These are phyloP conservation scores for Diospyros lotus DNA, from an alignment of 148 eudicot genomes.

Conservation along the genomic window DNA sequence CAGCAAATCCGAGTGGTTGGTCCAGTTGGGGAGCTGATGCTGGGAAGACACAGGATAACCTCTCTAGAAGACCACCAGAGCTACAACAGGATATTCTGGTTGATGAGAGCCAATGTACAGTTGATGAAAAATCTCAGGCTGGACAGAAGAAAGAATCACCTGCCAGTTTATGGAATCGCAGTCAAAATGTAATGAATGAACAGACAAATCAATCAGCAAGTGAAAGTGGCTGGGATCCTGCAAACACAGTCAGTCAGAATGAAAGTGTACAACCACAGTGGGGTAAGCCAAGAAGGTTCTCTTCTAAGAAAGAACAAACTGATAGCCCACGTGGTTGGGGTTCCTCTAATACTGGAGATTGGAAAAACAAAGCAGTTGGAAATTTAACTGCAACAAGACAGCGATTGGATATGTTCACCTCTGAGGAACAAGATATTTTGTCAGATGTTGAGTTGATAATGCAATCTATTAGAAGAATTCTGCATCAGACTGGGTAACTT, in stretches of 20 bases:
- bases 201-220: conserved; percentile 8
- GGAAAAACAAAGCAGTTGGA: conserved; percentile 40
- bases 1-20: background rate
- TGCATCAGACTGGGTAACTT: conserved; percentile 67
- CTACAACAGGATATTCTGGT: background rate
- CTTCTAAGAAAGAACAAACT: conserved; percentile 12
- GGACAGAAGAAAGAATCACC: conserved; percentile 12
- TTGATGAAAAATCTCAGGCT: background rate
- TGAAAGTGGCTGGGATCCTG: conserved; percentile 10
- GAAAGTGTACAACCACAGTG: conserved; percentile 14
- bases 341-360: conserved; percentile 49
- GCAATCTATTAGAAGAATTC: conserved; percentile 62
- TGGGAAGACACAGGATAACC: background rate
- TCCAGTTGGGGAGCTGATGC: background rate
- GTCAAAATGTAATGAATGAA: conserved; percentile 6
- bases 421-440: conserved; percentile 73
- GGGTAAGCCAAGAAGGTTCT: conserved; percentile 19
- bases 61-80: background rate
- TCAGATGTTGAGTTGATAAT: conserved; percentile 60
- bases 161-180: conserved; percentile 7
- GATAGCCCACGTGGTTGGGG: conserved; percentile 59
- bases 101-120: background rate
- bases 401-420: conserved; percentile 58
- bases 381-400: conserved; percentile 55
- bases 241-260: conserved; percentile 11